Percentiles rank a stretch among this genome's conserved stretches.
Conservation (phyloP, 371 early-diverging fungal genomes). For the Chytridium lagenaria region DNA sequence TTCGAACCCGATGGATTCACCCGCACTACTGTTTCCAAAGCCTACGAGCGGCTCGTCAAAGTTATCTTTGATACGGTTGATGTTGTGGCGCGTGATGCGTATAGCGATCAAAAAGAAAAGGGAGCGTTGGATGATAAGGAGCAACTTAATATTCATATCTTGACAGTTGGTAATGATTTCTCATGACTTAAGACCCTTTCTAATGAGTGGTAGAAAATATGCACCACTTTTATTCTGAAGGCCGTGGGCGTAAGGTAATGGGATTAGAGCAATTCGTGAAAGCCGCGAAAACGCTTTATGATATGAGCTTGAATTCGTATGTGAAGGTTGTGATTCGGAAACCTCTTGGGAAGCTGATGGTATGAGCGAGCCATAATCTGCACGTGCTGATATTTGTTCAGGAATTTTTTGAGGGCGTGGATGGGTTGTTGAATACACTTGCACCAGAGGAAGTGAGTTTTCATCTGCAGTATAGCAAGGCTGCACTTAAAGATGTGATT, state of each 20-base stretch:
- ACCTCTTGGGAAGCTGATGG: slow-evolving; percentile 84
- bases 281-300: slow-evolving; percentile 84
- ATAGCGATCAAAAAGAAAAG: slow-evolving; percentile 52
- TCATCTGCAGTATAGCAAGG: slow-evolving; percentile 85
- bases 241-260: slow-evolving; percentile 69
- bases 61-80: slow-evolving; percentile 91
- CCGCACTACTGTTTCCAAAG: slow-evolving; percentile 73
- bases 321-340: slow-evolving; percentile 84
- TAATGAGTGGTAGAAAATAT: slow-evolving; percentile 95
- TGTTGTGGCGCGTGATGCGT: slow-evolving; percentile 77
- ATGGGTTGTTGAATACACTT: slow-evolving; percentile 74
- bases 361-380: slow-evolving; percentile 35
- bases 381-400: slow-evolving; percentile 30
- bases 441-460: slow-evolving; percentile 85
- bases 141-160: slow-evolving; percentile 84
- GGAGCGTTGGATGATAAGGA: slow-evolving; percentile 86
- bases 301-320: slow-evolving; percentile 80
- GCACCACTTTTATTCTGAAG: slow-evolving; percentile 84
- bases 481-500: slow-evolving; percentile 83
- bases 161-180: slow-evolving; percentile 84
- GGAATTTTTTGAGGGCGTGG: slow-evolving; percentile 97
- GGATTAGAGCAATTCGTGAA: slow-evolving; percentile 79
- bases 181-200: too few species aligned
- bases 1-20: slow-evolving; percentile 58
- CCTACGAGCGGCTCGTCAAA: slow-evolving; percentile 83